Conservation (phyloP, 768 basidiomycete species). For the Phanerochaete sordida region DNA sequence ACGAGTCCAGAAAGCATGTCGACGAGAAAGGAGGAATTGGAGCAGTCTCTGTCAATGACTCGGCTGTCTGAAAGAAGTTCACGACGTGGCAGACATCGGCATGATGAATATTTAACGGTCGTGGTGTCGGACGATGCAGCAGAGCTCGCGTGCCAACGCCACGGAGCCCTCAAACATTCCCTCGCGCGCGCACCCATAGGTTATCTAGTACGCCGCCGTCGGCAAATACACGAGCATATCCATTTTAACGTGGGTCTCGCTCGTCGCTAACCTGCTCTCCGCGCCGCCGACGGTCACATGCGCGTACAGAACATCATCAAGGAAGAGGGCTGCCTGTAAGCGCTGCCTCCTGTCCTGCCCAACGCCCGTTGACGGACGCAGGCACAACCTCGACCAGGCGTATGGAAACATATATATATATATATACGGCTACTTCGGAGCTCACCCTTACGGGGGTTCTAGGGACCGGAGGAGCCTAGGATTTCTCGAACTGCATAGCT, state of each 20-base stretch:
- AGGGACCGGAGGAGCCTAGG: too few relatives aligned
- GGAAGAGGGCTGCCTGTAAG: constrained; percentile 32
- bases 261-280: constrained; percentile 59
- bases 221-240: constrained; percentile 64
- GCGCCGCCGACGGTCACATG: constrained; percentile 74
- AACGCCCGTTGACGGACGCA: not conserved
- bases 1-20: too few relatives aligned
- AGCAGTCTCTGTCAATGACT: too few relatives aligned
- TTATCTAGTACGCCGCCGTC: not conserved
- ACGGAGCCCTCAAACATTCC: constrained; percentile 52
- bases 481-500: too few relatives aligned
- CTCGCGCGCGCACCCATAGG: not conserved
- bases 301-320: constrained; percentile 63
- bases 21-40: too few relatives aligned
- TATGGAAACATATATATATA: not conserved
- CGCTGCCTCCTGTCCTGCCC: not conserved
- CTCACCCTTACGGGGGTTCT: too few relatives aligned
- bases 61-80: too few relatives aligned
- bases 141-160: constrained; percentile 74
- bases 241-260: constrained; percentile 69
- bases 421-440: too few relatives aligned
- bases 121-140: constrained; percentile 81
- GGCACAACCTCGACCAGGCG: not conserved
- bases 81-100: constrained; percentile 84
- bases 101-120: constrained; percentile 82